Evolutionary conservation across 2,329 filamentous ascomycete genomes (phyloP).

Genomic region (Xylariales sp.): DNA sequence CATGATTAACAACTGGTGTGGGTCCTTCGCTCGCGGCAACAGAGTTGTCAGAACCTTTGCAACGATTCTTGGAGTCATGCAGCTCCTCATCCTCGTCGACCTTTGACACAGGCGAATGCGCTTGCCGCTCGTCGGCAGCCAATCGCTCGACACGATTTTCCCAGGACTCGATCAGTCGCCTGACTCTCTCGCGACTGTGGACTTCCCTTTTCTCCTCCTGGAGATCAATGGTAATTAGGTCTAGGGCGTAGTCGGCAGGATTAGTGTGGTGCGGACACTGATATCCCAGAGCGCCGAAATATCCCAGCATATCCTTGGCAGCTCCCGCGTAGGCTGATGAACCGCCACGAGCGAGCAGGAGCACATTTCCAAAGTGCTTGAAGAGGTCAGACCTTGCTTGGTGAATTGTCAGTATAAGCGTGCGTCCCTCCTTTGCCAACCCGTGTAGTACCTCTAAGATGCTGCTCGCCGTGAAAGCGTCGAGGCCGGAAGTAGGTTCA

Average conservation of each 20-base stretch:
- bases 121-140: slow-evolving; percentile 6
- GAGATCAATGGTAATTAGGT: slow-evolving; percentile 71
- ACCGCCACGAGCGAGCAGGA: slow-evolving; percentile 67
- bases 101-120: slow-evolving; percentile 21
- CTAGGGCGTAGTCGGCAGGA: slow-evolving; percentile 72
- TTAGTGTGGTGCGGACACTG: slow-evolving; percentile 67
- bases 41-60: too few relatives aligned
- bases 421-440: slow-evolving; percentile 68
- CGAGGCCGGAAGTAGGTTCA: slow-evolving; percentile 71
- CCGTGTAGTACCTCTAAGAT: slow-evolving; percentile 70
- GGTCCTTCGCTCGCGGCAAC: not conserved
- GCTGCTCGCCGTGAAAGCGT: slow-evolving; percentile 72
- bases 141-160: slow-evolving; percentile 11
- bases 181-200: slow-evolving; percentile 58
- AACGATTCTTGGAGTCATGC: too few relatives aligned
- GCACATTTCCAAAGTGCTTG: slow-evolving; percentile 63
- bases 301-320: slow-evolving; percentile 57
- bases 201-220: slow-evolving; percentile 60
- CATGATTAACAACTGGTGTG: not conserved
- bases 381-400: slow-evolving; percentile 73
- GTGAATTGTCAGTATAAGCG: slow-evolving; percentile 72
- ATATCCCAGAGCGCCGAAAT: slow-evolving; percentile 57
- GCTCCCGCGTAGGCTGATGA: slow-evolving; percentile 63
- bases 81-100: slow-evolving; percentile 27
- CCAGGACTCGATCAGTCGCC: slow-evolving; percentile 58